Evolutionary conservation across 2,329 filamentous ascomycete species (phyloP), one percentile per base, ranked within the genome.

Genomic region (Colletotrichum tabaci): DNA sequence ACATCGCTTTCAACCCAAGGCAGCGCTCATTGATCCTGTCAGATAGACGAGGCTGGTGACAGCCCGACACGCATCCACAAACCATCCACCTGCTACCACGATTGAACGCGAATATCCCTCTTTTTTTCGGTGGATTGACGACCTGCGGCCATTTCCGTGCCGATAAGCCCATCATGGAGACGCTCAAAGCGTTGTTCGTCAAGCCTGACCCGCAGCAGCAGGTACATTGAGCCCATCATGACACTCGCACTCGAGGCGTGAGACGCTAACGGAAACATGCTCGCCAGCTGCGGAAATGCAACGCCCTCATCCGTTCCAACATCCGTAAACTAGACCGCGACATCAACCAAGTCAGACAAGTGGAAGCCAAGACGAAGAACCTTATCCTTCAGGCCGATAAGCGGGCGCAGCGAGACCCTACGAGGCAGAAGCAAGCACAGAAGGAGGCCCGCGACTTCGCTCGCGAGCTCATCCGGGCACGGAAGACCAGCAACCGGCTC

Each of bases 321-420:
- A 93, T 94, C 74, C 95, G 96, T 79, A 96, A 97, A 80, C 90
- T 99, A 77, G 96, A 99, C 82, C 95, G 96, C 80, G 95, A 98
- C 83, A 96, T 99, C 80, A 84, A 88, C 65, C 87, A 91, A 75
- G 89, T 96, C 75, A 95, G 94, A 82, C 86, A 89, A 67, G 91
- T 94, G 75, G 96, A 99, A 81, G 84, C 84, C 79, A 97, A 96
- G 83, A 95, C 95, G 74, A 95, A 94, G 79, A 92, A 89, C 81
- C 90, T 94, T 75, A 98, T 98, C 82, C 81, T 97, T 66, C 90
- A 92, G 77, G 94, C 96, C 77, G 94, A 94, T 78, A 91, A 90
- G 79, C 93, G 96, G 73, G 94, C 90, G 26, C 91, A 96, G 79
- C 90, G 91, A 73, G 95, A 96, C 81, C 93, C 95, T 0, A 87